A percentile compares a stretch with the other conserved stretches of the same genome.
phyloP scores from a whole-genome alignment of 2,329 filamentous ascomycete genomes.

The Fonsecaea pugnacius region DNA sequence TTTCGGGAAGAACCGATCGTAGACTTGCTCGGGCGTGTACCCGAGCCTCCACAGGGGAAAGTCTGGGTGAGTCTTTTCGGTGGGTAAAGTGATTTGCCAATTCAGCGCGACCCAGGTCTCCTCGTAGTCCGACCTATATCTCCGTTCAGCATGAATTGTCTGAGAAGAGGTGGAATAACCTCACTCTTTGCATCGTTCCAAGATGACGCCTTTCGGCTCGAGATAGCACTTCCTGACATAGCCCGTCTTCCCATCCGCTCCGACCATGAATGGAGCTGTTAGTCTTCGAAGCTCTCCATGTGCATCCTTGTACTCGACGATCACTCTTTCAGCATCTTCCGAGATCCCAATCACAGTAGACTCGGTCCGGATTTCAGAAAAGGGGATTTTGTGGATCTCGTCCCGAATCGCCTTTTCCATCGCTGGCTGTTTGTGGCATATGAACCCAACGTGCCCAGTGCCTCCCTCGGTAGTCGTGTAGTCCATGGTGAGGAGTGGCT shows the following conservation, averaged over 20 bases:
- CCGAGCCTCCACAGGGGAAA: constrained; percentile 41
- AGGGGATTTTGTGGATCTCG: constrained; percentile 19
- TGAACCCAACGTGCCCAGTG: constrained; percentile 41
- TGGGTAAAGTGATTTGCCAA: constrained; percentile 39
- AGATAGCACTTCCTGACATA: constrained; percentile 42
- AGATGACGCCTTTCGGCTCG: constrained; percentile 38
- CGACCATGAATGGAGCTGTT: constrained; percentile 40
- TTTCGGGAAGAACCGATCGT: constrained; percentile 40
- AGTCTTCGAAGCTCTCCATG: constrained; percentile 32
- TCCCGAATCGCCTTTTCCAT: constrained; percentile 39
- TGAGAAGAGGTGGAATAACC: not conserved
- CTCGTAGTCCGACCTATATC: constrained; percentile 38
- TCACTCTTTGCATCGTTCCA: constrained; percentile 33
- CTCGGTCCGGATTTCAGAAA: constrained; percentile 29
- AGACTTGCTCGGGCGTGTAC: constrained; percentile 39
- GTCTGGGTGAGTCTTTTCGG: constrained; percentile 38
- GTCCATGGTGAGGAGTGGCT: constrained; percentile 31
- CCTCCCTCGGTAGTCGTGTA: constrained; percentile 38
- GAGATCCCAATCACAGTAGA: constrained; percentile 27
- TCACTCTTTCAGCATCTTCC: constrained; percentile 22
- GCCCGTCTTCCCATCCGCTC: constrained; percentile 43
- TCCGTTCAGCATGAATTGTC: not conserved
- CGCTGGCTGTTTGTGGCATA: constrained; percentile 41
- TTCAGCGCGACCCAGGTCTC: constrained; percentile 42
- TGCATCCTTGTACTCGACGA: constrained; percentile 30